phyloP scores from a whole-genome alignment of 129 eudicot genomes.

The Escallonia rubra region DNA sequence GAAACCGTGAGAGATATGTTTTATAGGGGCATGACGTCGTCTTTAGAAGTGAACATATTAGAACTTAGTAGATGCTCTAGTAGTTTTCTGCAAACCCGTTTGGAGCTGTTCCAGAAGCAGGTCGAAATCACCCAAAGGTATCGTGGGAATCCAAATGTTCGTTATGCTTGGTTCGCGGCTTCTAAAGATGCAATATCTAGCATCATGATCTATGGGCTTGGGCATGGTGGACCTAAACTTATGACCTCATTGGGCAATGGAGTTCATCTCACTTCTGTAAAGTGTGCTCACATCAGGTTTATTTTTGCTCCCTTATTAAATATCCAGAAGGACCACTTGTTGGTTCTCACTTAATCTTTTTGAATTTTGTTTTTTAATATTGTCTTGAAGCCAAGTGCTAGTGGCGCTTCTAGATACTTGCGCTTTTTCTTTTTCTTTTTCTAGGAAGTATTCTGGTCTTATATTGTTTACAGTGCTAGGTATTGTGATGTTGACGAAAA shows the following conservation, averaged over 20 bases:
- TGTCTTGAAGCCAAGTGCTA: background rate
- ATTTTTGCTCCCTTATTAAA: background rate
- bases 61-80: conserved; percentile 26
- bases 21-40: conserved; percentile 15
- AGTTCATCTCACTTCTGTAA: conserved; percentile 48
- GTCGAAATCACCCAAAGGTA: conserved; percentile 44
- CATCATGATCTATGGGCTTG: conserved; percentile 41
- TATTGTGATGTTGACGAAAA: conserved; percentile 69
- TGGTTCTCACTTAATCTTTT: conserved; percentile 1
- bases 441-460: conserved; percentile 6
- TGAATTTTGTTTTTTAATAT: background rate
- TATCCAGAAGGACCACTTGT: background rate
- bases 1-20: conserved; percentile 47
- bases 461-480: conserved; percentile 41
- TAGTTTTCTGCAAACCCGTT: conserved; percentile 24
- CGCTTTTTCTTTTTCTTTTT: background rate
- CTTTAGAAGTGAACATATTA: conserved; percentile 18
- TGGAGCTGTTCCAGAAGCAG: conserved; percentile 59
- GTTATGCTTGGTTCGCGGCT: conserved; percentile 51
- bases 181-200: conserved; percentile 26
- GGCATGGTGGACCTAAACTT: conserved; percentile 33
- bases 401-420: background rate
- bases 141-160: conserved; percentile 53
- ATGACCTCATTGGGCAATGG: conserved; percentile 46
- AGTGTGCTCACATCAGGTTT: conserved; percentile 41